Evolutionary conservation across 2,329 filamentous ascomycete genomes (phyloP).

Genomic region (Colletotrichum higginsianum): DNA sequence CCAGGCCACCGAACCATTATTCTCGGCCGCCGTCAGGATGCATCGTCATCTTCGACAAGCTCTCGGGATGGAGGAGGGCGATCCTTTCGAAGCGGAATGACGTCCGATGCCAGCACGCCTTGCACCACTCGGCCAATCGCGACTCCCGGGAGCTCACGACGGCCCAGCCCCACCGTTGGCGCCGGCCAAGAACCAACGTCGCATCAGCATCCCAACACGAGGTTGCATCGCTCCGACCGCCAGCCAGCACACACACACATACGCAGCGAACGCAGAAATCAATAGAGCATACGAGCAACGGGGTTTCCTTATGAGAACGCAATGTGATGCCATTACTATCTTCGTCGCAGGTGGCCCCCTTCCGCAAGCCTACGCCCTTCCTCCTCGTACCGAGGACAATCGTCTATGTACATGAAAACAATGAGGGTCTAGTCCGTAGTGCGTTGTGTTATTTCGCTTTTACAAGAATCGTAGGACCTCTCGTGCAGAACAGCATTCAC

Average conservation of each 20-base stretch:
- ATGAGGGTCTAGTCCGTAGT: slow-evolving; percentile 22
- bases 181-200: slow-evolving; percentile 12
- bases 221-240: background rate
- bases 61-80: background rate
- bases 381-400: background rate
- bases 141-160: background rate
- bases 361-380: background rate
- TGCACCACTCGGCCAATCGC: background rate
- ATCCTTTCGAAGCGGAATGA: background rate
- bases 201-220: slow-evolving; percentile 5
- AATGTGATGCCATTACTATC: background rate
- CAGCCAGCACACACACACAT: slow-evolving; percentile 7
- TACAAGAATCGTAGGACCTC: slow-evolving; percentile 10
- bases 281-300: background rate
- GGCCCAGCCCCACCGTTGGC: background rate
- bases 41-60: background rate
- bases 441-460: background rate
- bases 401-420: slow-evolving; percentile 34
- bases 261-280: background rate
- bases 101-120: background rate
- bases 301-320: background rate
- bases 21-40: background rate
- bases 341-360: background rate
- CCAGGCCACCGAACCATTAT: background rate
- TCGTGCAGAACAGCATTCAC: background rate